Base-by-base conservation (phyloP, 257 asterid species). In the Cynanchum wilfordii region DNA sequence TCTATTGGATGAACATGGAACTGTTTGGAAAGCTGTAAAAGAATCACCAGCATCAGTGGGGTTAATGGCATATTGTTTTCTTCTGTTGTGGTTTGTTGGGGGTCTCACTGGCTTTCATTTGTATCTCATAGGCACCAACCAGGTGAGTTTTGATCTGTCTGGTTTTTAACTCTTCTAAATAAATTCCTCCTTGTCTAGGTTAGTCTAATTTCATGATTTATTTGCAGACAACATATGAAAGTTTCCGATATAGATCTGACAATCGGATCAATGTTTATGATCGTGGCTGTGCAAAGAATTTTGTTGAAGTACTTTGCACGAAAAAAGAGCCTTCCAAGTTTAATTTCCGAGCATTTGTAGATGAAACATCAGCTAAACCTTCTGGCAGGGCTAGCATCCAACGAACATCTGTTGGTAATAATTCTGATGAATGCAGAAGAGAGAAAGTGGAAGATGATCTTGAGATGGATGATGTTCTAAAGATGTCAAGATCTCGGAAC, bases 101-200 rank as follows among this genome's bases (percentile, higher is more conserved):
- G 96, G 96, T 64, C 95, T 89, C 70, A 91, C 95, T 12, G 84
- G 88, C 33, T 91, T 91, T 73, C 97, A 91, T 84, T 59, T 88
- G 54, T 89, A 88, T 75, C 87, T 88, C 68, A 84, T 88, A 17
- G 65, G 87, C 76, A 71, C 91, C 73, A 88, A 88, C 77, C 96
- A 89, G 93, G 97, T 91, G 66, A 45, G 51, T 66, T 52, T 60
- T 60, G 50, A 29, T 36, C 74, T 20, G 24, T 42, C 22, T 49
- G 25, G n/a, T n/a, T n/a, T n/a, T n/a, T n/a, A n/a, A n/a, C n/a
- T n/a, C n/a, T n/a, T n/a, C n/a, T n/a, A n/a, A n/a, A n/a, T n/a
- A n/a, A 19, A 5, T 11, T 69, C 20, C 55, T 51, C 10, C 4
- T 47, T 70, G 13, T 24, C 42, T 44, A 7, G 19, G 40, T 45